Evolutionary conservation across 805 yeast species (phyloP).

Genomic region (Kazachstania bromeliacearum): DNA sequence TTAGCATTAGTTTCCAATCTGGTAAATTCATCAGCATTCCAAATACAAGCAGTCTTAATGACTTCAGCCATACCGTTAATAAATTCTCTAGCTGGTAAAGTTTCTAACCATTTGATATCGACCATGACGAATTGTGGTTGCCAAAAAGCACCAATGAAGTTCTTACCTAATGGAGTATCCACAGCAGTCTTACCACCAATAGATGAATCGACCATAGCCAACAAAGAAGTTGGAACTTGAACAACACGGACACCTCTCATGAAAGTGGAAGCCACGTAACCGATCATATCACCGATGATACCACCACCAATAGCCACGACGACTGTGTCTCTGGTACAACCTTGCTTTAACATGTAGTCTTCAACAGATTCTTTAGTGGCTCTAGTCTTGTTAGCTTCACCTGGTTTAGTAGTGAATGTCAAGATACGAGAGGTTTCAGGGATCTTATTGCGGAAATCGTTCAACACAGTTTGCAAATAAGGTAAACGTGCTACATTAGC

Average conservation of each 20-base stretch:
- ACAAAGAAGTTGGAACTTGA: conserved; percentile 86
- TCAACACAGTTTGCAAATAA: conserved; percentile 41
- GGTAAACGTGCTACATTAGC: conserved; percentile 62
- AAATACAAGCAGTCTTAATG: conserved; percentile 94
- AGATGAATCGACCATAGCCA: conserved; percentile 97
- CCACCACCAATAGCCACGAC: conserved; percentile 96
- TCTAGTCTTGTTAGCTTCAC: conserved; percentile 83
- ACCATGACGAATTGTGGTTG: conserved; percentile 86
- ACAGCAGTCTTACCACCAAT: conserved; percentile 98
- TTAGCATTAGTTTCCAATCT: conserved; percentile 73
- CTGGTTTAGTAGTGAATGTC: conserved; percentile 74
- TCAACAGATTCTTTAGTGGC: conserved; percentile 87
- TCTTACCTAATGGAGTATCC: conserved; percentile 92
- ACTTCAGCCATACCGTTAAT: conserved; percentile 98
- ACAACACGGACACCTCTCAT: conserved; percentile 95
- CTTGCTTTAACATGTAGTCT: conserved; percentile 70
- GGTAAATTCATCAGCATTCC: conserved; percentile 84
- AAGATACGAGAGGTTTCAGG: conserved; percentile 56
- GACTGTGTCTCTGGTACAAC: conserved; percentile 94
- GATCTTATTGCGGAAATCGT: conserved; percentile 35
- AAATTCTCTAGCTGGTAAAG: conserved; percentile 87
- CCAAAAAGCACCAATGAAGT: conserved; percentile 95
- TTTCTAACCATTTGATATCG: conserved; percentile 76
- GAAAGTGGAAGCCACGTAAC: conserved; percentile 97
- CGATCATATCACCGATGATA: conserved; percentile 97